Percentiles rank a stretch among this genome's conserved stretches.
phyloP scores from a whole-genome alignment of 176 grass and related monocot species.

The Typha latifolia region DNA sequence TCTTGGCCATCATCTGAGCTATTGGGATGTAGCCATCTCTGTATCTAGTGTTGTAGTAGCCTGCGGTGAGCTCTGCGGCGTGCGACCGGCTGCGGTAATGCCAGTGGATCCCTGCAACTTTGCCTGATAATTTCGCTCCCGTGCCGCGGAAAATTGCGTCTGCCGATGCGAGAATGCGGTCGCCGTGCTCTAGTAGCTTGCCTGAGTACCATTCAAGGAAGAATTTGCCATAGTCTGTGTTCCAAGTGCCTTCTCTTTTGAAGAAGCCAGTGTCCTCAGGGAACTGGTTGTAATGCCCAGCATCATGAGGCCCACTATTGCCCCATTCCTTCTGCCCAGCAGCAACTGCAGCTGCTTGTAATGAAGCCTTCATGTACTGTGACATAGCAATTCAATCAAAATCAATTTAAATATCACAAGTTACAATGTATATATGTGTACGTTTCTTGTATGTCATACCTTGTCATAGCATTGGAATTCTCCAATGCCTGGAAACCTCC shows the following conservation, averaged over 20 bases:
- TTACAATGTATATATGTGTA: background rate
- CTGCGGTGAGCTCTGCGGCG: conserved; percentile 88
- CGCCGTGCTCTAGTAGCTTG: conserved; percentile 79
- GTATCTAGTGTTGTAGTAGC: conserved; percentile 83
- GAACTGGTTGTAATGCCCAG: conserved; percentile 92
- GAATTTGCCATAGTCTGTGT: conserved; percentile 80
- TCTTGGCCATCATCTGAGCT: conserved; percentile 48
- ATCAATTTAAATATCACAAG: background rate
- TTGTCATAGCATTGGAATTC: conserved; percentile 96
- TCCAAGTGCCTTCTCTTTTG: conserved; percentile 80
- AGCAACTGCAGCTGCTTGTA: conserved; percentile 42
- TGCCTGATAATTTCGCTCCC: conserved; percentile 56
- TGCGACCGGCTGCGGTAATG: conserved; percentile 82
- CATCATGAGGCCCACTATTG: conserved; percentile 59
- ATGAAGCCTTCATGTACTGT: conserved; percentile 87
- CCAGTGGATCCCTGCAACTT: conserved; percentile 98
- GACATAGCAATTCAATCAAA: background rate
- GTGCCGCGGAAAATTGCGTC: conserved; percentile 68
- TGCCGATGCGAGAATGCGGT: conserved; percentile 60
- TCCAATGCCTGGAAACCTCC: conserved; percentile 90
- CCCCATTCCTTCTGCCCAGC: conserved; percentile 67
- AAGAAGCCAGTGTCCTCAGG: conserved; percentile 97
- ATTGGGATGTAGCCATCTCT: conserved; percentile 65
- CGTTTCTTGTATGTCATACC: conserved; percentile 16
- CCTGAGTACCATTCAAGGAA: conserved; percentile 86